Base-by-base conservation (phyloP, 1,284 basidiomycete species). In the Ceratobasidium papillatum region DNA sequence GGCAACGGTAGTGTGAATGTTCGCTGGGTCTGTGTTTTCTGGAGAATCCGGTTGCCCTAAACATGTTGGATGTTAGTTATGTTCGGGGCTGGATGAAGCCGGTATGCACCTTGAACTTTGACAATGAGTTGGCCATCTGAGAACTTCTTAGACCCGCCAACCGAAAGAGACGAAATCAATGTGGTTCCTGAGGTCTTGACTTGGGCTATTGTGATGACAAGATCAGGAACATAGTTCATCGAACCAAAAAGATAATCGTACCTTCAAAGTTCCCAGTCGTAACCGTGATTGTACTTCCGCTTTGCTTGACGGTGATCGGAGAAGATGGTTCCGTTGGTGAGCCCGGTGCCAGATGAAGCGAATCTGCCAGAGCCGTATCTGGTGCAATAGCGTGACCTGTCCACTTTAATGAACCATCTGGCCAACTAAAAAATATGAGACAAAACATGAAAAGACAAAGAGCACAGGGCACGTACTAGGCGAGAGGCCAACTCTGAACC, bases 391-490 rank as follows among this genome's bases (percentile, higher is more conserved):
- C 80, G 74, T 85, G 84, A 8, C 84, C 84, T 19, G 83, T 84
- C 84, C 84, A 85, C 75, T 85, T 85, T 41, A 85, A 77, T 64
- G 80, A 82, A 14, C 84, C 84, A 71, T 84, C 84, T 14, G 84
- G 84, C 84, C 84, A 85, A 71, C 83, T 84, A 58, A 12, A 41
- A 59, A 17, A 41, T 19, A 45, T 32, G 62, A 58, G n/a, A 71
- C 34, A 63, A 54, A 27, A 17, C 3, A 3, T 36, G 22, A 36
- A 17, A 22, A 19, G 30, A 27, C 30, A 45, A 32, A 71, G 34
- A 36, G 27, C 36, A 64, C 68, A 11, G 3, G 43, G 36, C 4
- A 79, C 82, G 47, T 62, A 84, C 83, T 81, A 84, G 68, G 84
- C 83, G 62, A 84, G 75, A 3, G 83, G 83, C 83, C 84, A 84